phyloP scores from a whole-genome alignment of 768 basidiomycete species.

The Xerocomellus intermedius region DNA sequence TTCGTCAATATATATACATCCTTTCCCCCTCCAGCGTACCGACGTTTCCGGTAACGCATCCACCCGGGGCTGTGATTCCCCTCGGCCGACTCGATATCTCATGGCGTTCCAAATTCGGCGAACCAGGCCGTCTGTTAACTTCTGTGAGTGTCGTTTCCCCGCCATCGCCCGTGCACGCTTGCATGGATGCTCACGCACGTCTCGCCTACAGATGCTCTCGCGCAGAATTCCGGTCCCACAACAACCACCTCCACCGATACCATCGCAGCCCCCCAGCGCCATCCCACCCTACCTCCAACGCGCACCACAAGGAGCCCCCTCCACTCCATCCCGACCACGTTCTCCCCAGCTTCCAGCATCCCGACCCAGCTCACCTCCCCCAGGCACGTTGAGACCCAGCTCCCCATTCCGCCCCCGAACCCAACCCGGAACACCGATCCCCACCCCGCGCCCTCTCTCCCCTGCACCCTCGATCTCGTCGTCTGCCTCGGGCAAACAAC shows the following conservation, averaged over 20 bases:
- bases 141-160: slow-evolving; percentile 45
- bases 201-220: slow-evolving; percentile 57
- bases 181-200: not conserved
- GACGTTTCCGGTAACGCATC: slow-evolving; percentile 45
- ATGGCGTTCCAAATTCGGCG: slow-evolving; percentile 84
- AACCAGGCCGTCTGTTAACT: slow-evolving; percentile 83
- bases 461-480: slow-evolving; percentile 28
- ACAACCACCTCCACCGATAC: slow-evolving; percentile 22
- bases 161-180: not conserved
- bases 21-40: slow-evolving; percentile 53
- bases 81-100: slow-evolving; percentile 87
- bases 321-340: slow-evolving; percentile 49
- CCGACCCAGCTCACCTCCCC: slow-evolving; percentile 58
- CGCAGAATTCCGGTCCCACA: slow-evolving; percentile 66
- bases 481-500: slow-evolving; percentile 3
- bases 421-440: slow-evolving; percentile 30
- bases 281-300: slow-evolving; percentile 77
- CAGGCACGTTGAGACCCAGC: slow-evolving; percentile 42
- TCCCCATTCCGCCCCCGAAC: slow-evolving; percentile 38
- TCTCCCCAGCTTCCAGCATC: slow-evolving; percentile 54
- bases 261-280: slow-evolving; percentile 60
- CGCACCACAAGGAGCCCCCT: slow-evolving; percentile 34
- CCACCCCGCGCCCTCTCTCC: slow-evolving; percentile 31
- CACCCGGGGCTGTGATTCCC: slow-evolving; percentile 71
- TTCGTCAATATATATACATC: slow-evolving; percentile 86